These are phyloP conservation scores for Claviceps africana DNA, from an alignment of 2,329 filamentous ascomycete genomes.

Conservation along the genomic window DNA sequence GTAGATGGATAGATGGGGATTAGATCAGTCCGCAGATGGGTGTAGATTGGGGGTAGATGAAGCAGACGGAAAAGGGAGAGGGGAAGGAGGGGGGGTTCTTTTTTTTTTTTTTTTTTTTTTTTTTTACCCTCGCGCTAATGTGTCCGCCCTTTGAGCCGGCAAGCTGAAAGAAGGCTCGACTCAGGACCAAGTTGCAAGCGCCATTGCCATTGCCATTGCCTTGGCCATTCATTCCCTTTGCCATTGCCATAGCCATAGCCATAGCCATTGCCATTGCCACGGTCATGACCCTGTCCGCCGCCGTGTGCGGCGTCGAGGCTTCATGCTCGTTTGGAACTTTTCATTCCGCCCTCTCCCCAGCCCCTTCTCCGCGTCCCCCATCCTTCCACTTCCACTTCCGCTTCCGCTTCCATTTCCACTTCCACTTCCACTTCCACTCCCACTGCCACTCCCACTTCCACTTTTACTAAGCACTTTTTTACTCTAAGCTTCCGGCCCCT, in stretches of 20 bases:
- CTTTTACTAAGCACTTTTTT: neutral
- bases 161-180: neutral
- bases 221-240: neutral
- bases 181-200: neutral
- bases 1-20: neutral
- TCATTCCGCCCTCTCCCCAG: neutral
- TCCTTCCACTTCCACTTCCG: no score
- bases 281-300: neutral
- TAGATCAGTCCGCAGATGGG: no score
- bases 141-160: neutral
- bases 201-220: neutral
- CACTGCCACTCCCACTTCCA: no score
- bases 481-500: conserved; percentile 1
- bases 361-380: neutral
- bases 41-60: no score
- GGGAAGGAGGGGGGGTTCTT: no score
- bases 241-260: neutral
- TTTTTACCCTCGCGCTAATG: neutral
- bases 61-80: no score
- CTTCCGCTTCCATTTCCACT: no score
- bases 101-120: no score
- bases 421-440: no score
- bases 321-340: neutral
- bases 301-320: neutral
- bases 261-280: neutral